These are phyloP conservation scores for Corchorus olitorius DNA, from an alignment of 345 rosid species.

Conservation along the genomic window DNA sequence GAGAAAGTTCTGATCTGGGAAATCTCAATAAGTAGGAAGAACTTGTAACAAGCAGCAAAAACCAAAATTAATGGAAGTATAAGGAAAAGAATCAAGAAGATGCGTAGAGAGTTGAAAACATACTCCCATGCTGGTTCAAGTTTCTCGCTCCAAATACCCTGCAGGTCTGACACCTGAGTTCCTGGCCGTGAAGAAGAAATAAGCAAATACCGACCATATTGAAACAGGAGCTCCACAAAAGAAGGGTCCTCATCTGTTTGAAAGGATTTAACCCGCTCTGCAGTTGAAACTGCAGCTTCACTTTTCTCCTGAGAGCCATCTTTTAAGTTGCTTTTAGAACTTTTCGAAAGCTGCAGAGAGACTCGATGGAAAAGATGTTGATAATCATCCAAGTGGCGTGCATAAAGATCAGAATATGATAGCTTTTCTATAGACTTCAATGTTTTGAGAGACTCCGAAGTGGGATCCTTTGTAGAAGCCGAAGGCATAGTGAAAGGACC, in stretches of 20 bases:
- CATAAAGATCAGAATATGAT: slow-evolving; percentile 65
- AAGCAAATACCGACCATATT: slow-evolving; percentile 83
- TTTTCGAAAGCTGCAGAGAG: slow-evolving; percentile 59
- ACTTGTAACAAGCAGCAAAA: background rate
- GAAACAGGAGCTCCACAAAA: slow-evolving; percentile 81
- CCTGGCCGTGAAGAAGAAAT: slow-evolving; percentile 90
- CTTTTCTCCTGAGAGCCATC: slow-evolving; percentile 17
- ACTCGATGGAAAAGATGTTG: slow-evolving; percentile 78
- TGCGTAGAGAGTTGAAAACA: slow-evolving; percentile 27
- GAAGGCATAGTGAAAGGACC: slow-evolving; percentile 75
- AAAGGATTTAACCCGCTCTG: slow-evolving; percentile 79
- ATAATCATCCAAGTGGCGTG: slow-evolving; percentile 73
- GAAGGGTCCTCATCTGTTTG: slow-evolving; percentile 82
- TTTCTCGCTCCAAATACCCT: slow-evolving; percentile 94
- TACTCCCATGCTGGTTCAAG: slow-evolving; percentile 89
- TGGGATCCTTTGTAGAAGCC: slow-evolving; percentile 69
- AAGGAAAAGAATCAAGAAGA: slow-evolving; percentile 2
- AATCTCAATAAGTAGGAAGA: background rate
- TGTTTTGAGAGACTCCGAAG: slow-evolving; percentile 45
- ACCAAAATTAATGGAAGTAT: background rate
- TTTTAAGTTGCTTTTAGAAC: slow-evolving; percentile 34
- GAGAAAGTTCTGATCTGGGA: background rate
- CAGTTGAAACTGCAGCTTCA: slow-evolving; percentile 48
- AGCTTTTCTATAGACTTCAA: slow-evolving; percentile 48
- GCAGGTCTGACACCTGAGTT: slow-evolving; percentile 89